Evolutionary conservation across 768 basidiomycete species (phyloP).

Genomic region (Rhizopogon vesiculosus): DNA sequence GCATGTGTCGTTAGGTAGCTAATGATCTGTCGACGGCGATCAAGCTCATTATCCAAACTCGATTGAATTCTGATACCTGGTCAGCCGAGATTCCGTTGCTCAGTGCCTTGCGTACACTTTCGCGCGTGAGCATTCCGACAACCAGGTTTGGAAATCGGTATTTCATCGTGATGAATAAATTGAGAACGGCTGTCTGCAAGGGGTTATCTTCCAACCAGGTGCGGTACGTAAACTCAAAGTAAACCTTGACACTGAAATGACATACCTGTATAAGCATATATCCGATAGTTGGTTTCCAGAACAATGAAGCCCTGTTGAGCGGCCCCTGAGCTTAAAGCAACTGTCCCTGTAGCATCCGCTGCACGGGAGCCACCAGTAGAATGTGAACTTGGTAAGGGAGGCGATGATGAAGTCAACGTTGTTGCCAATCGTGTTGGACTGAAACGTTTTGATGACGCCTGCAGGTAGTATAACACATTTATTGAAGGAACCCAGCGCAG

Average conservation of each 20-base stretch:
- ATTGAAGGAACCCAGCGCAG: conserved; percentile 5
- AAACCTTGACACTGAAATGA: conserved; percentile 11
- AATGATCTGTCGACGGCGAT: conserved; percentile 66
- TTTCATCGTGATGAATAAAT: conserved; percentile 88
- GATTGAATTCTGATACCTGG: conserved; percentile 54
- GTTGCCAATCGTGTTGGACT: conserved; percentile 94
- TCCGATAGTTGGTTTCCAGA: conserved; percentile 95
- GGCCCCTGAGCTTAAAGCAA: conserved; percentile 41
- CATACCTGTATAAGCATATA: conserved; percentile 95
- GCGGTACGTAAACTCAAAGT: conserved; percentile 14
- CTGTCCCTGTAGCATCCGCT: conserved; percentile 11
- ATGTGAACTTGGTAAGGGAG: conserved; percentile 62
- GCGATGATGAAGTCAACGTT: conserved; percentile 87
- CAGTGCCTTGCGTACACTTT: conserved; percentile 92
- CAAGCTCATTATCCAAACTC: conserved; percentile 7
- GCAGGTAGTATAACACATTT: conserved; percentile 9
- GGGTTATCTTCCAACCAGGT: conserved; percentile 67
- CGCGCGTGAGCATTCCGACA: conserved; percentile 92
- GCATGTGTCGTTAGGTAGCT: conserved; percentile 92
- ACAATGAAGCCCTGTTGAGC: conserved; percentile 88
- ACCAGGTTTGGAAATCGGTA: conserved; percentile 96
- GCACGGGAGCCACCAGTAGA: conserved; percentile 14
- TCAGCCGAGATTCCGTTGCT: conserved; percentile 94
- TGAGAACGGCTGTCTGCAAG: conserved; percentile 91
- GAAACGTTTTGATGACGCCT: conserved; percentile 78